Evolutionary conservation across 1,284 basidiomycete species (phyloP).

Genomic region (Trichosporon sp.): DNA sequence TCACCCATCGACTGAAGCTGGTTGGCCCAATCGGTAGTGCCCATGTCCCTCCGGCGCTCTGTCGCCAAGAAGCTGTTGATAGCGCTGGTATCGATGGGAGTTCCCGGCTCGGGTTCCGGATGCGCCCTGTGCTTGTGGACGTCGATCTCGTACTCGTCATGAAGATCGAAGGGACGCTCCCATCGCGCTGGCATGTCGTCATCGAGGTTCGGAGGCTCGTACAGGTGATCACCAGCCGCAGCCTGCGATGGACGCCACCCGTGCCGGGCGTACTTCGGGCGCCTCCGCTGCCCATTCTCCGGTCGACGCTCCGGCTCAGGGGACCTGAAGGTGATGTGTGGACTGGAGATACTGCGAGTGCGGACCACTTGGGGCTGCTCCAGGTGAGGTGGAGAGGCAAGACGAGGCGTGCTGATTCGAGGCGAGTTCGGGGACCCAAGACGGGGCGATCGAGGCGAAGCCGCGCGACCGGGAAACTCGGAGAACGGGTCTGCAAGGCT

Average conservation of each 20-base stretch:
- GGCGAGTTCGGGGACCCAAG: neutral
- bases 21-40: neutral
- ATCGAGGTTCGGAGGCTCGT: neutral
- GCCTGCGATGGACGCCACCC: constrained; percentile 10
- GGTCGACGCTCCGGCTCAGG: constrained; percentile 9
- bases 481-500: neutral
- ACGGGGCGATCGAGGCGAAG: neutral
- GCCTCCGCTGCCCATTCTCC: neutral
- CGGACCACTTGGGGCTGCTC: constrained; percentile 1
- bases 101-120: neutral
- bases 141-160: constrained; percentile 11
- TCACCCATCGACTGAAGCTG: constrained; percentile 8
- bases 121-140: neutral
- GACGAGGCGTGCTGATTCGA: neutral
- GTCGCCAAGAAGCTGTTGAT: constrained; percentile 12
- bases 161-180: constrained; percentile 15
- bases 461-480: neutral
- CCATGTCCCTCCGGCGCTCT: neutral
- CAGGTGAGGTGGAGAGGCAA: neutral
- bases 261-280: constrained; percentile 8
- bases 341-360: neutral
- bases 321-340: constrained; percentile 1
- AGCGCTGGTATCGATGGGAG: neutral
- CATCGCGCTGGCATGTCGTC: neutral
- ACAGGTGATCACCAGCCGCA: constrained; percentile 6